Conservation (phyloP, 1,284 basidiomycete genomes). For the Pyrrhoderma noxium region DNA sequence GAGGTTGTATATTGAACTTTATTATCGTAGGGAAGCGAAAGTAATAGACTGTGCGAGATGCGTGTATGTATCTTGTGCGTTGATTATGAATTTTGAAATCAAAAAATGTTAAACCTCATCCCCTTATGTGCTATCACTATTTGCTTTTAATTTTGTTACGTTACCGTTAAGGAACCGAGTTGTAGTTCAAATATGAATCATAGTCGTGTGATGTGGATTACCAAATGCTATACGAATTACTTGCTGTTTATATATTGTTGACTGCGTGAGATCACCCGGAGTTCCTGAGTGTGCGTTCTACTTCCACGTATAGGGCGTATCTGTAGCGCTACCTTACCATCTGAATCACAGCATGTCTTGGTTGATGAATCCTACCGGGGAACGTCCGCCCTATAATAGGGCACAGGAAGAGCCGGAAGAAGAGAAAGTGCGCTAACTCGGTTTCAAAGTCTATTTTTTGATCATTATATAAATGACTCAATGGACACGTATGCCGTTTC, state of each 20-base stretch:
- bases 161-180: too few relatives aligned
- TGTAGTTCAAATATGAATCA: too few relatives aligned
- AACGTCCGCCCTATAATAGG: slow-evolving; percentile 26
- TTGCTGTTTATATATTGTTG: too few relatives aligned
- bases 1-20: slow-evolving; percentile 16
- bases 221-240: too few relatives aligned
- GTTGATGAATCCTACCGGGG: slow-evolving; percentile 43
- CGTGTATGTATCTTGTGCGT: slow-evolving; percentile 2
- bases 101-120: too few relatives aligned
- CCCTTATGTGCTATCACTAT: too few relatives aligned
- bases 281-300: background rate
- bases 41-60: slow-evolving; percentile 1
- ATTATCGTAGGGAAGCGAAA: slow-evolving; percentile 15
- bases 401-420: slow-evolving; percentile 24
- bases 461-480: background rate
- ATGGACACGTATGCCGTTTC: background rate
- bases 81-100: background rate
- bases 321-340: background rate
- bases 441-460: background rate
- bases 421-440: slow-evolving; percentile 10
- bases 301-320: background rate
- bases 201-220: too few relatives aligned
- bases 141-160: too few relatives aligned
- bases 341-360: slow-evolving; percentile 38
- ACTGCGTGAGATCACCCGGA: too few relatives aligned